These are phyloP conservation scores for Paecilomyces dactylethromorphus DNA, from an alignment of 2,329 filamentous ascomycete genomes.

Conservation along the genomic window DNA sequence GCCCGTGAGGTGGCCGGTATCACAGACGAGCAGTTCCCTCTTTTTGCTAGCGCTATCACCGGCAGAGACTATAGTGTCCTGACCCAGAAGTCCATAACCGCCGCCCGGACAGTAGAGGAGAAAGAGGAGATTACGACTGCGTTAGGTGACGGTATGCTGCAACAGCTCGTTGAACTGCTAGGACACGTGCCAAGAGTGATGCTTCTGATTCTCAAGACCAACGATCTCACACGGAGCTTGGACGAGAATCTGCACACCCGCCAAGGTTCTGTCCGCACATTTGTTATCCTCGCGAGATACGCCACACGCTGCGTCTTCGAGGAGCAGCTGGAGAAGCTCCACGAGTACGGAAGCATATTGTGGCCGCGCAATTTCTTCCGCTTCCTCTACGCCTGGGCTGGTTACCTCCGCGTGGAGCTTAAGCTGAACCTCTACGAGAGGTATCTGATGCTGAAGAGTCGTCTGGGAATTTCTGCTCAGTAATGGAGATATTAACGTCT, in stretches of 20 bases:
- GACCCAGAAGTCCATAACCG: constrained; percentile 48
- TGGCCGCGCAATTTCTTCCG: constrained; percentile 46
- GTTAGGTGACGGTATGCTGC: constrained; percentile 79
- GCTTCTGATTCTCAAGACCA: constrained; percentile 92
- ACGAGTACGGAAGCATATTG: constrained; percentile 44
- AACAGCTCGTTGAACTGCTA: constrained; percentile 79
- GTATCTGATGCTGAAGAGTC: constrained; percentile 46
- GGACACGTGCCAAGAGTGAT: constrained; percentile 88
- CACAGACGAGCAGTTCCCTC: constrained; percentile 79
- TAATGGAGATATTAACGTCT: not conserved
- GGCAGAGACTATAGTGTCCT: constrained; percentile 83
- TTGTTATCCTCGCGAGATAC: constrained; percentile 59
- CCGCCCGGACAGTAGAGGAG: constrained; percentile 63
- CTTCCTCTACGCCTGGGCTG: constrained; percentile 47
- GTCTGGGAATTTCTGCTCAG: constrained; percentile 31
- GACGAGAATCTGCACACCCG: constrained; percentile 68
- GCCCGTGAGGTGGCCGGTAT: constrained; percentile 84
- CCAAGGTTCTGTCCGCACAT: constrained; percentile 54
- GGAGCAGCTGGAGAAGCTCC: constrained; percentile 49
- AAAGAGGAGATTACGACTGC: constrained; percentile 80
- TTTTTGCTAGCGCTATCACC: constrained; percentile 95
- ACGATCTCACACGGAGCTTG: constrained; percentile 86
- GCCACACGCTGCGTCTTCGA: constrained; percentile 57
- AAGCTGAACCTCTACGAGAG: constrained; percentile 55
- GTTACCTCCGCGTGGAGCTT: constrained; percentile 50